Base-by-base conservation (phyloP, 805 yeast genomes). In the Wickerhamomyces tratensis region DNA sequence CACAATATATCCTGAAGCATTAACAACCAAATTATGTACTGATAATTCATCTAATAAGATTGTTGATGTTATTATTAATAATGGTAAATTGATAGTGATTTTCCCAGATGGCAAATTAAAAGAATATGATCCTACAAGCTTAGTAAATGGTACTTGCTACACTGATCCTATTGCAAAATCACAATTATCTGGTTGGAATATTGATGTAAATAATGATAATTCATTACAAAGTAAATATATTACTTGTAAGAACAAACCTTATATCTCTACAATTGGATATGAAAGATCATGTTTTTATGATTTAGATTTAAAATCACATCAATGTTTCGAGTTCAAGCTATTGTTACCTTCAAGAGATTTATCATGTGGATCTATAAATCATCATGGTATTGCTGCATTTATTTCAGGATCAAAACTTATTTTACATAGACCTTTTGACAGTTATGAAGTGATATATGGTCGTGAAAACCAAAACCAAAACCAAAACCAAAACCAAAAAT, bases 101-200 rank as follows among this genome's bases (percentile, higher is more conserved):
- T 67, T 66, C 8, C n/a, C 2, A 2, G 49, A 54, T 15, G 67
- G 67, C 5, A 59, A 64, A 63, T 54, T 58, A 56, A 61, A 62
- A 41, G 45, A 49, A 20, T 64, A 58, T 44, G 47, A 52, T 20
- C 43, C 54, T 6, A 46, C 46, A 2, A 35, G 46, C 1, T 44
- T 64, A 5, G 39, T 40, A 25, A 65, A 64, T 20, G 68, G 68
- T 25, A 52, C 65, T 35, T 66, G 68, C 1, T 62, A 49, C 36
- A 64, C 68, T 1, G 41, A 35, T 14, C 48, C 58, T 9, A 37
- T 46, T 2, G n/a, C 41, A 9, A 47, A 50, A 25, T 36, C 47
- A 1, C 44, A 48, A 14, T 38, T 56, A 8, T 47, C 37, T 26
- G 58, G 59, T 6, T 56, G 61, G 61, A 20, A 41, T 2, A 11